Evolutionary conservation across 1,139 yeast species (phyloP).

Genomic region (Hansenula sp.): DNA sequence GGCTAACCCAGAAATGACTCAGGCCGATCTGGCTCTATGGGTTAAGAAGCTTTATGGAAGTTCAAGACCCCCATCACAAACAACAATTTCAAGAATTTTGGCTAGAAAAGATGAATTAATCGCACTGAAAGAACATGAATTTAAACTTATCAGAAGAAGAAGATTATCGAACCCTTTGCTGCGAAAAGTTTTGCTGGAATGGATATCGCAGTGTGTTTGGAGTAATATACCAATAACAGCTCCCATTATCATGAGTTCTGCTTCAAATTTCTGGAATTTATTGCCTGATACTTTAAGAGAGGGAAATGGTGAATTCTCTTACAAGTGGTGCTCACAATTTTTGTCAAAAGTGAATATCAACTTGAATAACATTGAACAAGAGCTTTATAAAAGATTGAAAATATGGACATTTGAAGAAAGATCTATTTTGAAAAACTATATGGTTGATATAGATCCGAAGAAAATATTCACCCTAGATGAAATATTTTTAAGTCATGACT

Average conservation of each 20-base stretch:
- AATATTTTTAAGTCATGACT: constrained; percentile 54
- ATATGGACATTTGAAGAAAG: constrained; percentile 64
- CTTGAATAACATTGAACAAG: constrained; percentile 42
- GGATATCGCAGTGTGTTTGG: constrained; percentile 70
- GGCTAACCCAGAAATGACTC: constrained; percentile 64
- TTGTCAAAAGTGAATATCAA: constrained; percentile 51
- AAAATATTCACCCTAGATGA: constrained; percentile 63
- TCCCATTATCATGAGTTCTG: constrained; percentile 61
- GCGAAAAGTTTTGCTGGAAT: constrained; percentile 56
- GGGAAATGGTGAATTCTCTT: constrained; percentile 61
- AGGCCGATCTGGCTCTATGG: constrained; percentile 63
- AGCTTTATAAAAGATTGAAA: constrained; percentile 44
- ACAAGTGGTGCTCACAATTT: constrained; percentile 64
- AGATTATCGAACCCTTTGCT: constrained; percentile 54
- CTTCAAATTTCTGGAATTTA: constrained; percentile 60
- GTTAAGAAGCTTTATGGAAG: constrained; percentile 53
- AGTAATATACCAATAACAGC: constrained; percentile 62
- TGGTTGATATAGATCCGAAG: constrained; percentile 39
- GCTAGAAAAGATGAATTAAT: constrained; percentile 56
- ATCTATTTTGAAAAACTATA: constrained; percentile 32
- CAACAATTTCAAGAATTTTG: constrained; percentile 60
- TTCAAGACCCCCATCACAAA: constrained; percentile 57
- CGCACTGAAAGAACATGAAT: constrained; percentile 56
- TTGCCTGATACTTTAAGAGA: constrained; percentile 51
- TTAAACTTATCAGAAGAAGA: constrained; percentile 49